Evolutionary conservation across 1,284 basidiomycete species (phyloP), one percentile per base, ranked within the genome.

Genomic region (Heterobasidion irregulare): DNA sequence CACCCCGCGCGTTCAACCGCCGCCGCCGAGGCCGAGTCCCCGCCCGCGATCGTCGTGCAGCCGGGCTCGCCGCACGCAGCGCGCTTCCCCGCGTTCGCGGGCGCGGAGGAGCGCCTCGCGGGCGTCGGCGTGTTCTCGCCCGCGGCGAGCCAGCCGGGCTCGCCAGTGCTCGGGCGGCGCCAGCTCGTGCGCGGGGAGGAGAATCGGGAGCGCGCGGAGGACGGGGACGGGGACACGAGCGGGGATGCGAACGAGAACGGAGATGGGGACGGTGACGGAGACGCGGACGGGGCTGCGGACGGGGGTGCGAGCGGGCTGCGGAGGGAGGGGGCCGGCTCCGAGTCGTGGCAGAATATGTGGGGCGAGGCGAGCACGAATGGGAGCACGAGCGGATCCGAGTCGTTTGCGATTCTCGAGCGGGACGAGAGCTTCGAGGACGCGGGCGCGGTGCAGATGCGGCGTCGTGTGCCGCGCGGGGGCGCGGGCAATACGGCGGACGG

Each of bases 111-210:
- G 52, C 75, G 76, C 63, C 71, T 90, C 47, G 78, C 84, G 1
- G 86, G 87, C 12, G 85, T 83, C 33, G 84, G 79, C 34, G 75
- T 84, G 44, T 85, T 89, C 63, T 87, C 86, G 5, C 87, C 86
- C 47, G 79, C 80, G 45, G 74, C 74, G 15, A 87, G 86, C 35
- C 72, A 75, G 61, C 81, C 86, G 7, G 72, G 82, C 32, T 88
- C 86, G 44, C 86, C 86, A 8, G 75, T 73, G n/a, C 63, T 77
- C 26, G 26, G 26, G 26, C 26, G 26, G 26, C 26, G 26, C 26
- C 26, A 26, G 26, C 26, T 26, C 4, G 26, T 26, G 26, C 26
- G 26, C 26, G 26, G 26, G 26, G 26, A 26, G 26, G 26, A 26
- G 26, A 26, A 5, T 5, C 26, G 26, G 26, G 26, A 26, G 26